phyloP scores from a whole-genome alignment of 768 basidiomycete genomes.

The Kondoa subrosea region DNA sequence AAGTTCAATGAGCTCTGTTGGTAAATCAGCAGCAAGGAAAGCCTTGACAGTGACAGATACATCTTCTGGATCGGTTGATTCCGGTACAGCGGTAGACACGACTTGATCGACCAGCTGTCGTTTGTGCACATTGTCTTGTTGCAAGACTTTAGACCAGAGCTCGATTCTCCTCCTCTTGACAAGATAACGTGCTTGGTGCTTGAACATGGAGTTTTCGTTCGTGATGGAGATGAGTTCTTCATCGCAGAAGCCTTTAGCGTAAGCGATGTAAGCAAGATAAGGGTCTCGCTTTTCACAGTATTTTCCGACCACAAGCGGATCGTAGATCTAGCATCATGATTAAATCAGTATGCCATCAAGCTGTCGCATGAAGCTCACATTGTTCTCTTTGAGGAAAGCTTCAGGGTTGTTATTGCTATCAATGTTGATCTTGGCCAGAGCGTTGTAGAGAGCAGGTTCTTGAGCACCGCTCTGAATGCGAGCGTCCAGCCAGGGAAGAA shows the following conservation, averaged over 20 bases:
- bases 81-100: slow-evolving; percentile 83
- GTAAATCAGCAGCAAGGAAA: slow-evolving; percentile 90
- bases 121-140: slow-evolving; percentile 73
- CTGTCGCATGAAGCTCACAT: slow-evolving; percentile 41
- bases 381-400: slow-evolving; percentile 94
- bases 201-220: slow-evolving; percentile 99
- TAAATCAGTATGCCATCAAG: background rate
- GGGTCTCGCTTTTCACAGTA: slow-evolving; percentile 98
- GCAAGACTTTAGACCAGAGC: slow-evolving; percentile 88
- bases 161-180: slow-evolving; percentile 89
- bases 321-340: slow-evolving; percentile 57
- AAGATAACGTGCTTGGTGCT: slow-evolving; percentile 94
- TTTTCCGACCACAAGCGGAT: slow-evolving; percentile 91
- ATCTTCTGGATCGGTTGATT: slow-evolving; percentile 94
- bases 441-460: slow-evolving; percentile 87
- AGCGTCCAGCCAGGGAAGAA: slow-evolving; percentile 90
- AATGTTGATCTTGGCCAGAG: slow-evolving; percentile 94
- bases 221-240: slow-evolving; percentile 93
- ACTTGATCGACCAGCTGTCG: slow-evolving; percentile 90
- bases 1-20: slow-evolving; percentile 88
- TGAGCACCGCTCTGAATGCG: slow-evolving; percentile 85
- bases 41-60: slow-evolving; percentile 97
- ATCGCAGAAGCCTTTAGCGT: slow-evolving; percentile 97
- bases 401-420: slow-evolving; percentile 99
- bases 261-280: slow-evolving; percentile 95